Evolutionary conservation across 768 basidiomycete species (phyloP).

Genomic region (Termitomyces titanicus): DNA sequence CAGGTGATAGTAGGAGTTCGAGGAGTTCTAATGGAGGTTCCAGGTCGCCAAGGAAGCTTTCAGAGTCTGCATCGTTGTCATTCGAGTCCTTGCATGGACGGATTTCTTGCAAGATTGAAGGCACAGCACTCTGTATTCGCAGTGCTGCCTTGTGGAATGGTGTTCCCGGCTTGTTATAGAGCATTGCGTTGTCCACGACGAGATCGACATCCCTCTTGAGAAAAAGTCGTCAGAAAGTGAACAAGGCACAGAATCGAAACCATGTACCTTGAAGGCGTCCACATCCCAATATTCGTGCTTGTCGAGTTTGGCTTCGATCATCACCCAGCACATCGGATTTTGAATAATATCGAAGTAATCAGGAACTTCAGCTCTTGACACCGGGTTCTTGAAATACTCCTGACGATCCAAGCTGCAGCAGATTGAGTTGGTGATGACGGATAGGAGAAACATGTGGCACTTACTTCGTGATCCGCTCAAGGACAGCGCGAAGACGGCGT

Average conservation of each 20-base stretch:
- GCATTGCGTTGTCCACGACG: slow-evolving; percentile 80
- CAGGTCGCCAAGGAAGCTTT: slow-evolving; percentile 56
- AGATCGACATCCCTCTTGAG: slow-evolving; percentile 74
- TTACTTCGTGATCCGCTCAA: slow-evolving; percentile 71
- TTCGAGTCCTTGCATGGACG: slow-evolving; percentile 14
- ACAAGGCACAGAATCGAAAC: background rate
- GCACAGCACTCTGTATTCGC: slow-evolving; percentile 44
- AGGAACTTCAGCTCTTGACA: slow-evolving; percentile 72
- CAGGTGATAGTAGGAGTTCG: slow-evolving; percentile 49
- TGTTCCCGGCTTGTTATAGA: slow-evolving; percentile 81
- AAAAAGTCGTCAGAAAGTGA: background rate
- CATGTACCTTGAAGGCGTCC: slow-evolving; percentile 61
- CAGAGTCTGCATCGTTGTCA: background rate
- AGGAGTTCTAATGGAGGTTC: slow-evolving; percentile 65
- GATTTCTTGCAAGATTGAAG: slow-evolving; percentile 41
- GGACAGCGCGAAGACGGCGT: slow-evolving; percentile 51
- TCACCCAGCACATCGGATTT: slow-evolving; percentile 85
- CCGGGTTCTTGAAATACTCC: slow-evolving; percentile 80
- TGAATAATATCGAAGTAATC: slow-evolving; percentile 90
- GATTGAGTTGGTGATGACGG: slow-evolving; percentile 4
- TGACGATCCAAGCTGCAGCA: slow-evolving; percentile 60
- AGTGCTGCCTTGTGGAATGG: slow-evolving; percentile 66
- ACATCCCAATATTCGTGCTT: slow-evolving; percentile 79
- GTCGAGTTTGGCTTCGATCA: slow-evolving; percentile 80
- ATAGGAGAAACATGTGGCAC: slow-evolving; percentile 19